Evolutionary conservation across 176 grass and related monocot species (phyloP), one percentile per base, ranked within the genome.

Genomic region (Musa beccarii): DNA sequence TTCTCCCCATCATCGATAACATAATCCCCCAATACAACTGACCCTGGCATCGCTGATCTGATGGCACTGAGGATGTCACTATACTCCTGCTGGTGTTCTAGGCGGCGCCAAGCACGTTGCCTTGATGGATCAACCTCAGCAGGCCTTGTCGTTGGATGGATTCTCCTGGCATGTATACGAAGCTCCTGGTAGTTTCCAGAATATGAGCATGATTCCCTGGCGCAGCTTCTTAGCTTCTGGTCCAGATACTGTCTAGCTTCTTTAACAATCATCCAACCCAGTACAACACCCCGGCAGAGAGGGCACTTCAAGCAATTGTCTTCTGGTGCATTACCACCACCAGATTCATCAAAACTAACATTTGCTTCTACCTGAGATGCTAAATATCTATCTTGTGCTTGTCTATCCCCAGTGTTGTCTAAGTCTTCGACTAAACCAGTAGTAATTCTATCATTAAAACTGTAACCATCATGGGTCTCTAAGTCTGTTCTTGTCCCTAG

Each of bases 151-250:
- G 59, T 20, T 23, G 84, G 84, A 28, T 86, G 84, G 25, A 72
- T 29, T 15, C 23, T 63, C 79, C 79, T 78, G 13, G 84, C 79
- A 59, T 86, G 84, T 65, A 53, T 81, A n/a, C 84, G 70, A 16
- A 86, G 55, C 11, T 86, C 74, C 62, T 19, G 71, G 52, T 86
- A 86, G 67, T 79, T 86, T 17, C 84, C 79, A 20, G 73, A 81
- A 68, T 81, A 86, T 29, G 63, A 74, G 28, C 84, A 86, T 6
- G 74, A 78, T 10, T 86, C 84, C 8, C 66, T 55, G 24, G 79
- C 73, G 71, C 84, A 86, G 43, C 74, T 81, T 68, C 84, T 76
- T 16, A 68, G 24, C 57, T 86, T 86, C 79, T 56, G 72, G 54
- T 86, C 80, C 79, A 86, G 71, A 79, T 81, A 81, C 54, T 74